Base-by-base conservation (phyloP, 768 basidiomycete species). In the Tricholoma sp. region DNA sequence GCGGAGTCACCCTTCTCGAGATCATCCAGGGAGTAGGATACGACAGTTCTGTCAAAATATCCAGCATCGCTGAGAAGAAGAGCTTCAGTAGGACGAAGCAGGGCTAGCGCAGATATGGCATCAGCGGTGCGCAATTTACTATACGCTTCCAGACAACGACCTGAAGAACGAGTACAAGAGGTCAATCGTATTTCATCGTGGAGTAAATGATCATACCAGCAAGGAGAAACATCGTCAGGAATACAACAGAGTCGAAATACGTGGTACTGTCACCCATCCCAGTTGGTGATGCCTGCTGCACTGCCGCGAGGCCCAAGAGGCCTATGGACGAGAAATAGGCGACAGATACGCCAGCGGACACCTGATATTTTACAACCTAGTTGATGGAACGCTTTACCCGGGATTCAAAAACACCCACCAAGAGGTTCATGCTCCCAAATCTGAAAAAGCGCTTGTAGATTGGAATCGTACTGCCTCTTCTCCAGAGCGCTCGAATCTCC, bases 341-440 rank as follows among this genome's bases (percentile, higher is more conserved):
- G 1, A 89, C 84, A 0, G 85, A 83, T 3, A 91, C 89, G 7
- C 85, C 88, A 3, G 79, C 73, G 3, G 86, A 85, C 15, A 74
- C 47, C 47, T 48, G 5, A 48, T 11, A 24, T 12, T 44, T 12
- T 24, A 9, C 9, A 24, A 20, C 20, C 11, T 11, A 11, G 24
- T 44, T 24, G 18, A 24, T 13, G 11, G 18, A 44, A 44, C 24
- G 8, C 11, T 24, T 11, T 4, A 18, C 18, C 39, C 17, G n/a
- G 39, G 0, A 41, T 42, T 42, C 41, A 20, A 20, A 44, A 44
- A 24, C 42, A 12, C 42, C 7, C n/a, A 48, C 91, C 18, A 94
- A 74, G 17, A 91, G 77, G 66, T 92, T 92, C 92, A 94, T 94
- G 62, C 86, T 89, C 0, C 92, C 92, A 63, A 92, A 94, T 12